Evolutionary conservation across 306 rosid species (phyloP).

Genomic region (Vigna hirtella): DNA sequence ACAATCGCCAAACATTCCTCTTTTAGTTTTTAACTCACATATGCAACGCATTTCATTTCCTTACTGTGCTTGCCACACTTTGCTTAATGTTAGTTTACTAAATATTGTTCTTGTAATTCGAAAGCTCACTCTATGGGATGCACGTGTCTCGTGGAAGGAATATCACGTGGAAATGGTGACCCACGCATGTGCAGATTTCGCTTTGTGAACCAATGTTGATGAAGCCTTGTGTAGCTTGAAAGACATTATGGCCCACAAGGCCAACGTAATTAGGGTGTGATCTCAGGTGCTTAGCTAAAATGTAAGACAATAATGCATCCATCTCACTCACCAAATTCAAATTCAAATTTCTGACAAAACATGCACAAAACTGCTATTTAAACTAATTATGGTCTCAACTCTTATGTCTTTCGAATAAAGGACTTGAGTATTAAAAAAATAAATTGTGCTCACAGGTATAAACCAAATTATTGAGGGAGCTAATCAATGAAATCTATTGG

Average conservation of each 20-base stretch:
- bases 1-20: conserved; percentile 35
- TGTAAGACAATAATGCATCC: conserved; percentile 50
- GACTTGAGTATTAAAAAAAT: no score
- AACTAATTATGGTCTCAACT: background rate
- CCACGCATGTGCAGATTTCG: conserved; percentile 65
- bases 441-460: background rate
- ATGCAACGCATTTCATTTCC: conserved; percentile 5
- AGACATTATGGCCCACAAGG: background rate
- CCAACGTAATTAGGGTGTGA: no score
- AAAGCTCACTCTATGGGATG: conserved; percentile 47
- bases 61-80: conserved; percentile 14
- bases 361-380: background rate
- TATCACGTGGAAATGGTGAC: conserved; percentile 60
- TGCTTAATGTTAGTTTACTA: background rate
- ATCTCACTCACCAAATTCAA: conserved; percentile 36
- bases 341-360: conserved; percentile 29
- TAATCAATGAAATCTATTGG: no score
- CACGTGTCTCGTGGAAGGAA: conserved; percentile 66
- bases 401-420: background rate
- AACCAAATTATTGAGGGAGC: no score
- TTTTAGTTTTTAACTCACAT: background rate
- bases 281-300: conserved; percentile 35
- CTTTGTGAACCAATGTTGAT: conserved; percentile 30
- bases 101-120: conserved; percentile 6
- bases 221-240: background rate